These are phyloP conservation scores for Tylopilus felleus DNA, from an alignment of 768 basidiomycete genomes.

Conservation along the genomic window DNA sequence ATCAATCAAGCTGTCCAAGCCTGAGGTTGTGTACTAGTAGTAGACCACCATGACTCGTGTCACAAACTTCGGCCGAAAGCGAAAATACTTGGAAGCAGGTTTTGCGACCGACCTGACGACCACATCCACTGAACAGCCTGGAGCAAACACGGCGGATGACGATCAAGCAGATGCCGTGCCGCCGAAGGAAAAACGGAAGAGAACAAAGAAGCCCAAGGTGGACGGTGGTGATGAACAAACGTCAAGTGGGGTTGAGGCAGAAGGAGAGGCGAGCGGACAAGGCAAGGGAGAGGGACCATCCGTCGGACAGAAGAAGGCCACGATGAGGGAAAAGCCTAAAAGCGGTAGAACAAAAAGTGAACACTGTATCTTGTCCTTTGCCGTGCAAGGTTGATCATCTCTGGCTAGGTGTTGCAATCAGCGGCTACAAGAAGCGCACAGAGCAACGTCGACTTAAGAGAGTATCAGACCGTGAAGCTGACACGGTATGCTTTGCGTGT, in stretches of 20 bases:
- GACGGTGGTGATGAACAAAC: conserved; percentile 5
- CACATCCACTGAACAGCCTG: background rate
- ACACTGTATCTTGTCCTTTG: background rate
- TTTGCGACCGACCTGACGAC: conserved; percentile 30
- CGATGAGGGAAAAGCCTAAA: conserved; percentile 28
- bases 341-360: conserved; percentile 24
- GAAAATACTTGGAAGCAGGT: conserved; percentile 66
- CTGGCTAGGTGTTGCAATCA: conserved; percentile 25
- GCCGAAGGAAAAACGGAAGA: conserved; percentile 60
- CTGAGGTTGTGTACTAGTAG: background rate
- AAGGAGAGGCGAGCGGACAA: conserved; percentile 16
- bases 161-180: conserved; percentile 21
- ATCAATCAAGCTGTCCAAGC: background rate
- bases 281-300: conserved; percentile 15
- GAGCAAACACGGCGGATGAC: background rate
- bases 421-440: conserved; percentile 30
- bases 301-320: conserved; percentile 24
- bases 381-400: conserved; percentile 11
- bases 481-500: conserved; percentile 84
- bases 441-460: conserved; percentile 68
- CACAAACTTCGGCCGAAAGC: conserved; percentile 71
- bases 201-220: conserved; percentile 42
- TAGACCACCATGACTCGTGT: conserved; percentile 56
- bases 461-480: conserved; percentile 49
- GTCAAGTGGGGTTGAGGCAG: conserved; percentile 11